These are phyloP conservation scores for Rhododendron simsii DNA, from an alignment of 148 eudicot species.

Conservation along the genomic window DNA sequence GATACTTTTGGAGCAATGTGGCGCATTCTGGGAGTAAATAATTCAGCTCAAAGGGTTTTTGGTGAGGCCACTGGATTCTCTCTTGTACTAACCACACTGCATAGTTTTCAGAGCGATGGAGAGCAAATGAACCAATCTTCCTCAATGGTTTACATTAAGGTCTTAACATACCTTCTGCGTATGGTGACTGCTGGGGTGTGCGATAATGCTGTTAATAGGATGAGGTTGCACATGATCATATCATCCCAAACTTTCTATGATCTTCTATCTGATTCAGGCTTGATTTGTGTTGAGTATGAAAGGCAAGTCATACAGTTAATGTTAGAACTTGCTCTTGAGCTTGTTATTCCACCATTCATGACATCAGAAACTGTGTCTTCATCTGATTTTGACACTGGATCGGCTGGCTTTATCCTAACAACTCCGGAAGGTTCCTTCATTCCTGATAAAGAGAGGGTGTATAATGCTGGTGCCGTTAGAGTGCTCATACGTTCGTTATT, in stretches of 20 bases:
- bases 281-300: slow-evolving; percentile 81
- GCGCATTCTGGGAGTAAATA: slow-evolving; percentile 82
- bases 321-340: slow-evolving; percentile 89
- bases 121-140: slow-evolving; percentile 40
- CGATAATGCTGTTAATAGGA: slow-evolving; percentile 72
- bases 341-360: slow-evolving; percentile 80
- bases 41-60: slow-evolving; percentile 84
- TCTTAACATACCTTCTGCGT: slow-evolving; percentile 82
- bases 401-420: slow-evolving; percentile 53
- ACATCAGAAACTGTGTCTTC: slow-evolving; percentile 43
- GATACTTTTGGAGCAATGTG: slow-evolving; percentile 90
- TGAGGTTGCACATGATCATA: slow-evolving; percentile 61
- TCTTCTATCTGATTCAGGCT: slow-evolving; percentile 79
- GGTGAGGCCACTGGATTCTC: slow-evolving; percentile 99
- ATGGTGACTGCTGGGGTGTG: slow-evolving; percentile 77
- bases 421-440: slow-evolving; percentile 62
- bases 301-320: slow-evolving; percentile 89
- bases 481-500: slow-evolving; percentile 76
- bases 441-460: slow-evolving; percentile 72
- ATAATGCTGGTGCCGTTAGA: slow-evolving; percentile 88
- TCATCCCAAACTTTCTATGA: slow-evolving; percentile 84
- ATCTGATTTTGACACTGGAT: slow-evolving; percentile 31
- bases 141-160: slow-evolving; percentile 43
- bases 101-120: slow-evolving; percentile 69
- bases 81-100: slow-evolving; percentile 79